Base-by-base conservation (phyloP, 345 rosid species). In the Ceriops tagal region DNA sequence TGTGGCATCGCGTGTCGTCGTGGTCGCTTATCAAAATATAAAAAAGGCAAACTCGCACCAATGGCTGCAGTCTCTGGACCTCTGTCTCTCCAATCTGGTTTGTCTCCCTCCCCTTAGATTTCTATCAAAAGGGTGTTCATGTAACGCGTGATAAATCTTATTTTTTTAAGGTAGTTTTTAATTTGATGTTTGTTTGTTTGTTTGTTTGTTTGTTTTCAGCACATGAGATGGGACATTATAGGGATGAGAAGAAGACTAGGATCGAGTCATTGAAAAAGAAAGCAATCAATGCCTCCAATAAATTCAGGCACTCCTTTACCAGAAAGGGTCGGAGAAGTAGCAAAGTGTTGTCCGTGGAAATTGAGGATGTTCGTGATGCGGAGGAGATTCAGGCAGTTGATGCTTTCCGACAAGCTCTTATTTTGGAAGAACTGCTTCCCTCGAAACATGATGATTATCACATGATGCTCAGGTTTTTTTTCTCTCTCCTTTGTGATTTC, bases 381-480 rank as follows among this genome's bases (percentile, higher is more conserved):
- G 93, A 92, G 77, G 98, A 95, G 77, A 34, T 80, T 69, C 80
- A 88, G 78, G 83, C 86, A 0, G 98, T 95, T 8, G 98, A 90
- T 58, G 91, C 92, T 37, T 83, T 95, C 55, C 92, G 97, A 22
- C 96, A 90, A 73, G 82, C 75, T 4, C 96, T 95, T 65, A 80
- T 86, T 5, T 73, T 81, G 65, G 98, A 95, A 71, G 93, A 95
- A 62, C 77, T 92, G 20, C 84, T 95, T 70, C 99, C 98, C 0
- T 72, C 84, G 64, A 84, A 74, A 69, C 96, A 92, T 58, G 97
- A 95, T 69, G 99, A 95, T 75, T 92, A 90, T 77, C 99, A 92
- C 67, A 73, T 85, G 86, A 75, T 95, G 89, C 96, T 95, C 82
- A 84, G 96, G 96, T 90, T 74, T 26, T 51, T 58, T 56, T 67